phyloP scores from a whole-genome alignment of 768 basidiomycete species.

The Calvatia gigantea region DNA sequence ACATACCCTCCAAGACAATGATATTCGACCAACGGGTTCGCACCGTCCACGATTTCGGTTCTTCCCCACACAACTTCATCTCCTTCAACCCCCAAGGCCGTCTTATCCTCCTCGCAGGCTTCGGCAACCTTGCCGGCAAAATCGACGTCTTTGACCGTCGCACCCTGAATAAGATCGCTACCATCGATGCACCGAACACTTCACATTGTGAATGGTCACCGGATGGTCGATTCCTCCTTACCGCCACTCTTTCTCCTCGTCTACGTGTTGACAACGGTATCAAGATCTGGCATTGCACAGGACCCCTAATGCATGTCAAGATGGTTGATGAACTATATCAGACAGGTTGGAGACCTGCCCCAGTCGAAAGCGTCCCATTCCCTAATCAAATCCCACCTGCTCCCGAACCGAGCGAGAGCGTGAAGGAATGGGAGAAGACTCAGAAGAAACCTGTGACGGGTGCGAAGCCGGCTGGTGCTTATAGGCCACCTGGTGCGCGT shows the following conservation, averaged over 20 bases:
- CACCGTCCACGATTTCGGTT: slow-evolving; percentile 85
- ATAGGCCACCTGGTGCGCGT: slow-evolving; percentile 90
- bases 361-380: slow-evolving; percentile 68
- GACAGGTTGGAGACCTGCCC: slow-evolving; percentile 75
- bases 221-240: slow-evolving; percentile 88
- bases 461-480: slow-evolving; percentile 78
- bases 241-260: slow-evolving; percentile 93
- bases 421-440: slow-evolving; percentile 37
- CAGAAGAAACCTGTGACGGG: slow-evolving; percentile 48
- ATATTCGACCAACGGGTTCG: slow-evolving; percentile 90
- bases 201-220: slow-evolving; percentile 95
- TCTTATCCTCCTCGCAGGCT: slow-evolving; percentile 86
- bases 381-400: slow-evolving; percentile 62
- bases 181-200: slow-evolving; percentile 90
- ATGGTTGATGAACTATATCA: slow-evolving; percentile 88
- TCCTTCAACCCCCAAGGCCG: slow-evolving; percentile 94
- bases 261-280: slow-evolving; percentile 96
- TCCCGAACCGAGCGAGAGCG: slow-evolving; percentile 61
- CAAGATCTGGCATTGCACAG: slow-evolving; percentile 93
- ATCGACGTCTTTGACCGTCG: slow-evolving; percentile 91
- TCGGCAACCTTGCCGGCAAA: slow-evolving; percentile 95
- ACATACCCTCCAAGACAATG: slow-evolving; percentile 93
- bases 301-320: slow-evolving; percentile 84
- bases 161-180: slow-evolving; percentile 70
- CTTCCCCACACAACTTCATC: slow-evolving; percentile 87